These are phyloP conservation scores for Conoideocrella luteorostrata DNA, from an alignment of 2,329 filamentous ascomycete species.

Conservation along the genomic window DNA sequence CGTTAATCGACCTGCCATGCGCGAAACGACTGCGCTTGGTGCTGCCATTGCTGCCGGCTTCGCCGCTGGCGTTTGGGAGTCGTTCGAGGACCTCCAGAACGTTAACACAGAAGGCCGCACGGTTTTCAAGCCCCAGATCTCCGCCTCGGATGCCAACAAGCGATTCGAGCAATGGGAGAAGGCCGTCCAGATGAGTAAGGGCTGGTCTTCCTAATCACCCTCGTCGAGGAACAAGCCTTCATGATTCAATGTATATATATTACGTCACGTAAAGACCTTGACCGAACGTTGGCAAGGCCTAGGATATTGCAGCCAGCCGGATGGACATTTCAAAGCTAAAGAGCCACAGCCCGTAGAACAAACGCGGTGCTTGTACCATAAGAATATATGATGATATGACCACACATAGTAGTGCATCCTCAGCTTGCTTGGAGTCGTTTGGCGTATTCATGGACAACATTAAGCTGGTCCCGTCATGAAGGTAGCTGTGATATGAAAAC, in stretches of 20 bases:
- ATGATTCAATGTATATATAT: slow-evolving; percentile 6
- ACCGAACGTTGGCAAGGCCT: no score
- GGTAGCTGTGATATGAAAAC: no score
- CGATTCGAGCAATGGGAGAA: slow-evolving; percentile 69
- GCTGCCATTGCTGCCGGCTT: slow-evolving; percentile 80
- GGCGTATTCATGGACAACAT: no score
- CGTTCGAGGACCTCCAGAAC: slow-evolving; percentile 63
- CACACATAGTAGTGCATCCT: no score
- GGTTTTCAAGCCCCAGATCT: slow-evolving; percentile 61
- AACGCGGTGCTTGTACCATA: no score
- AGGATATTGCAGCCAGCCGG: no score
- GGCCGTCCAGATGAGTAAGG: slow-evolving; percentile 72
- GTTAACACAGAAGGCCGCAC: slow-evolving; percentile 66
- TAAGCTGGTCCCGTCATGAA: no score
- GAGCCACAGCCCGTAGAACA: no score
- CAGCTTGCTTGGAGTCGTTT: no score
- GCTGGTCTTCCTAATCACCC: slow-evolving; percentile 48
- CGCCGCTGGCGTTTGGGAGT: slow-evolving; percentile 67
- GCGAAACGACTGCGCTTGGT: slow-evolving; percentile 75
- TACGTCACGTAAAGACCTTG: no score
- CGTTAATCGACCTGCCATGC: slow-evolving; percentile 72
- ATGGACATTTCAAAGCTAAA: no score
- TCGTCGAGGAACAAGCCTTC: neutral
- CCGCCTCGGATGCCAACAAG: slow-evolving; percentile 48
- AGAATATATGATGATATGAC: no score